phyloP scores from a whole-genome alignment of 306 rosid genomes.

The Betula pendula region DNA sequence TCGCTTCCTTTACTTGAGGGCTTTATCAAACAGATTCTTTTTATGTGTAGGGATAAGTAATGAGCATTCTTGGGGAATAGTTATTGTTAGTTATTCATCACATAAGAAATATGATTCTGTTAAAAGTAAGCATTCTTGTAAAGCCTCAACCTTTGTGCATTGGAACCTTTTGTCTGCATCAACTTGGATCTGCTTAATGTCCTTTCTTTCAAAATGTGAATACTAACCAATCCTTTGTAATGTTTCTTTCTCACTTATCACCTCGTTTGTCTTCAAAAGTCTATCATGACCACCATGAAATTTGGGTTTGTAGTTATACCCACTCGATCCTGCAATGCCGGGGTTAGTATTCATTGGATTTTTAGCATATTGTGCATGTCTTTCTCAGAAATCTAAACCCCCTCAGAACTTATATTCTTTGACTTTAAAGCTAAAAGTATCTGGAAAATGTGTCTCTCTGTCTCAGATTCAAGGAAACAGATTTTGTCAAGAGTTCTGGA shows the following conservation, averaged over 20 bases:
- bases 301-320: not conserved
- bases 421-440: not conserved
- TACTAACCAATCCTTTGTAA: not conserved
- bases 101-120: not conserved
- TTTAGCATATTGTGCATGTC: not conserved
- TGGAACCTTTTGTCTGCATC: not conserved
- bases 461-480: not conserved
- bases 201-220: not conserved
- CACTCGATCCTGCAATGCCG: not conserved
- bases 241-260: not conserved
- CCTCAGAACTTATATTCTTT: not conserved
- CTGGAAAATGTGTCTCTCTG: not conserved
- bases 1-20: slow-evolving; percentile 1
- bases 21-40: not conserved
- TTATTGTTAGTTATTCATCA: not conserved
- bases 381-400: not conserved
- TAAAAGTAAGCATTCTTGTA: not conserved
- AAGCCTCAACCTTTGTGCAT: not conserved
- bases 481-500: not conserved
- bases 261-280: not conserved
- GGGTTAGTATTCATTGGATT: too few relatives aligned
- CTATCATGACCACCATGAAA: not conserved
- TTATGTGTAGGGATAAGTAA: not conserved
- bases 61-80: not conserved
- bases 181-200: not conserved